Percentiles rank a stretch among this genome's conserved stretches.
Evolutionary conservation across 352 stramenopile species (phyloP).

Genomic region (Pythium brachiatum): DNA sequence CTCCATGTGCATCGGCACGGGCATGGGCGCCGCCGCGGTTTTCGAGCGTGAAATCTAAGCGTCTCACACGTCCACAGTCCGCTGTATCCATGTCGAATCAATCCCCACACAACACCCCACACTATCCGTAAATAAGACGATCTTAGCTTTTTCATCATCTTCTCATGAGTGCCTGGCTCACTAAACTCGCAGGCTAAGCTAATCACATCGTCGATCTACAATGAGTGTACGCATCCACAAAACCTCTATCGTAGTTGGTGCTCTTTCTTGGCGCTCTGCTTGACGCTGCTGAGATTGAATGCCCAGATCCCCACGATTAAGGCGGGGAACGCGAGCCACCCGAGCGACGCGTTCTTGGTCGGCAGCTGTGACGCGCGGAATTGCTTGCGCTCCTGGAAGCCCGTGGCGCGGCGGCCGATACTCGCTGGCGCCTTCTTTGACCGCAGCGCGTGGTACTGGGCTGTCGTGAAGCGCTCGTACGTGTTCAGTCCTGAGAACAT

Average conservation of each 20-base stretch:
- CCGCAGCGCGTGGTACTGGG: conserved; percentile 60
- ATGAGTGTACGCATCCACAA: not conserved
- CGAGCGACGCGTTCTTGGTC: conserved; percentile 53
- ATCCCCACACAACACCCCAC: not conserved
- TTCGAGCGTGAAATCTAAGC: conserved; percentile 75
- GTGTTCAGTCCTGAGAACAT: conserved; percentile 73
- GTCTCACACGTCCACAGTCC: not conserved
- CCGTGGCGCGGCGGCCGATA: conserved; percentile 58
- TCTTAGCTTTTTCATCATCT: no score
- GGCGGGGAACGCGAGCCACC: conserved; percentile 62
- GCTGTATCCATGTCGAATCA: not conserved
- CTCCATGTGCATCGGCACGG: conserved; percentile 95
- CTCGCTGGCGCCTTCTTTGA: conserved; percentile 48
- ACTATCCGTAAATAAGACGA: not conserved
- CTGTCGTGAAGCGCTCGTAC: conserved; percentile 77
- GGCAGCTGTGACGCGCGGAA: conserved; percentile 64
- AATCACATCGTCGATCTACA: no score
- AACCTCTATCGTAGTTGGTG: conserved; percentile 12
- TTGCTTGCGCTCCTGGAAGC: conserved; percentile 65
- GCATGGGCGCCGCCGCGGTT: conserved; percentile 92
- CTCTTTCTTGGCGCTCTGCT: conserved; percentile 43
- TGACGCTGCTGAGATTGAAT: conserved; percentile 57
- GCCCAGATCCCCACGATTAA: conserved; percentile 52
- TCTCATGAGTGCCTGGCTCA: no score
- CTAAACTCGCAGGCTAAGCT: no score